Evolutionary conservation across 164 flowering plant species (phyloP), one percentile per base, ranked within the genome.

Genomic region (Piper betle): DNA sequence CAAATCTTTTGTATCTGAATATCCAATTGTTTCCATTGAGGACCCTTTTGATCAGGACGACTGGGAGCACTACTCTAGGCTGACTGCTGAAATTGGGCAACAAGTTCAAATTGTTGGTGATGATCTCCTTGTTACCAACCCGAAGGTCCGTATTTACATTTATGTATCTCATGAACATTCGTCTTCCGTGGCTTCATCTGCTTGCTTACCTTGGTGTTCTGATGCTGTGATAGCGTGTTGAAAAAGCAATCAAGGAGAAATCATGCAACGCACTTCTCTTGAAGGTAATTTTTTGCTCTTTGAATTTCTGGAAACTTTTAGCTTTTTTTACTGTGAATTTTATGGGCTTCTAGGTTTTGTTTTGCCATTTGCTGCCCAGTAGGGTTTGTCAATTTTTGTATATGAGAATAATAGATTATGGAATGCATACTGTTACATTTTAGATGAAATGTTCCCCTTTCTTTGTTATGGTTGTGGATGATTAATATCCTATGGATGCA

Each of bases 251-350:
- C 64, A 79, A 76, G 40, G 85, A 79, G 64, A 81, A 81, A 59
- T 6, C 80, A 10, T 79, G 85, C 77, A 81, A 81, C 71, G 85
- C 85, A 48, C 85, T 81, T 77, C 72, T 79, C 37, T 67, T 83
- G 66, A 83, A 83, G 87, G 87, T 82, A 75, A 37, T 33, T 17
- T 41, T 53, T 12, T 5, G 18, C 53, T 5, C 20, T 18, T 3
- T 55, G 57, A 12, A 9, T 19, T 55, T 18, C 18, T 18, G 13
- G 54, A 5, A 13, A 13, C 54, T 52, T 52, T 52, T 52, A 12
- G 37, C 17, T 57, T 16, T 12, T 25, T 25, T 25, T 25, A 25
- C 33, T 25, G 33, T 25, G 33, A 25, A 25, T 25, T 25, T 25
- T 25, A 25, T 25, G 33, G 33, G 33, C 33, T 25, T 25, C 33